Base-by-base conservation (phyloP, 164 flowering plant genomes). In the Chimonanthus praecox region DNA sequence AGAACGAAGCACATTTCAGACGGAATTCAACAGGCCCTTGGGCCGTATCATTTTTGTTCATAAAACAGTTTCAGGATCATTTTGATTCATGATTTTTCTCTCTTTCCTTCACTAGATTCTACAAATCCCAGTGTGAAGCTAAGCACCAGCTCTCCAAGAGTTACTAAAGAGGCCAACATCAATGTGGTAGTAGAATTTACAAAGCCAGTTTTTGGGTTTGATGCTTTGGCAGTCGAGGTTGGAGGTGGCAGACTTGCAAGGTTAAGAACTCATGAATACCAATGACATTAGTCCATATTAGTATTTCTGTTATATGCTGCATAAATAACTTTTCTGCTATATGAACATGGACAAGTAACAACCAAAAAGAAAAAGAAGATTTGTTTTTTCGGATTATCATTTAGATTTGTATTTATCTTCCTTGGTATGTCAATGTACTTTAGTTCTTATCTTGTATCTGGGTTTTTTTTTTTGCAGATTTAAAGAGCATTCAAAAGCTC, bases 181-280 rank as follows among this genome's bases (percentile, higher is more conserved):
- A 74, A 82, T 69, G 83, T 85, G 70, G 71, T 87, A 7, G 84
- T 77, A 67, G 88, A 88, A 81, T 87, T 88, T 63, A 81, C 88
- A 72, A 80, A 87, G 76, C 89, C 89, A 20, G 88, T 87, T 58
- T 88, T 85, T 75, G 90, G 86, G 49, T 88, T 87, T 75, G 79
- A 84, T 68, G 70, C 85, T 67, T 80, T 87, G 60, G 77, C 67
- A 69, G 66, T 88, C 72, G 75, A 79, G 72, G 85, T 85, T 69
- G 62, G 64, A 72, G 88, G 87, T 46, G 92, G 92, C 44, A 85
- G 76, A 77, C 69, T 88, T 70, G 77, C 78, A 84, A 88, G 92
- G 92, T 87, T 45, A 66, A n/a, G 4, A 66, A 66, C 68, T 11
- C 49, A 44, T 45, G 7, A 15, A 45, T 11, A 45, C 68, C 16